Evolutionary conservation across 768 basidiomycete genomes (phyloP), one percentile per base, ranked within the genome.

Genomic region (Termitomyces sp.): DNA sequence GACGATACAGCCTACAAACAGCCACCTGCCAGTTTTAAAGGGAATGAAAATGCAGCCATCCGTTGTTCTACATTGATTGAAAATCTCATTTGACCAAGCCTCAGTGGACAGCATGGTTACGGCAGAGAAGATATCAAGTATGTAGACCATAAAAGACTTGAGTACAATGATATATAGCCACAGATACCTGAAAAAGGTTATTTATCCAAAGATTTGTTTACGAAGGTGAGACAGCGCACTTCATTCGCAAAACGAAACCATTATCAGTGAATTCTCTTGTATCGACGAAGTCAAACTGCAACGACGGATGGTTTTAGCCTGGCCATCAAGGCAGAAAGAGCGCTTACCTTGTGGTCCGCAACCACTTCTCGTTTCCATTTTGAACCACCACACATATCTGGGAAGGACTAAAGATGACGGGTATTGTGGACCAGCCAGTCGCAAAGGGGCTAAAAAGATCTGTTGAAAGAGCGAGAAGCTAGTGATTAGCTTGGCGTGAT

Each of bases 301-400:
- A 19, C 4, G 48, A 44, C 38, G 15, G 21, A 31, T 54, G 50
- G n/a, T 48, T 46, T n/a, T 65, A 52, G 55, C 35, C 15, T n/a
- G 26, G 26, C 10, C 26, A 17, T 40, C 26, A 47, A 50, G 51
- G 52, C 14, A 17, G 45, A 8, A 40, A 15, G 7, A 48, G 15
- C 17, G 35, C 17, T 37, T n/a, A 94, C 96, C 82, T 98, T 99
- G 75, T 98, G 97, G 75, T 98, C 97, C 54, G 91, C 92, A 45
- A 98, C 94, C 64, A 90, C 83, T 79, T 98, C 97, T 68, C 94
- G 82, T 78, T 98, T 98, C 97, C 95, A 97, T 63, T 90, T 85
- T 43, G 88, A 78, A 66, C 85, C 91, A 63, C 85, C 82, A 68
- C 87, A 89, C 82, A 83, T 86, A 47, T 56, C 60, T 66, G 26